Base-by-base conservation (phyloP, 306 rosid species). In the Hippophae tibetana region DNA sequence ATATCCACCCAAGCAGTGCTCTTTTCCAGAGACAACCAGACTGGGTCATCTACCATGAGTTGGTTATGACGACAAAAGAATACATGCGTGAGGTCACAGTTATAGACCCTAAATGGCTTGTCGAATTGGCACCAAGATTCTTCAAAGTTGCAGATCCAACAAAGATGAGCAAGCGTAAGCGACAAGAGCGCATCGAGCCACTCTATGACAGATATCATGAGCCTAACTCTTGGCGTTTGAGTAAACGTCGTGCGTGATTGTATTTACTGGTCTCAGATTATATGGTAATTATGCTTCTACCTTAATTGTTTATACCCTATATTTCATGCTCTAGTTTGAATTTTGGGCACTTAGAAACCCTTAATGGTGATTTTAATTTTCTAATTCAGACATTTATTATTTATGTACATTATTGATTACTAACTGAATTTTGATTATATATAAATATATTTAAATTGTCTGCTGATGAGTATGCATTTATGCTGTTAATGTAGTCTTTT, bases 41-140 rank as follows among this genome's bases (percentile, higher is more conserved):
- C 62, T 89, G 94, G 97, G 89, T 86, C 64, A 89, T 84, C 68
- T 84, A 86, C 86, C 90, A 89, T 70, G 97, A 89, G 73, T 86
- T 86, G 42, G 95, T 89, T 65, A 86, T 89, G 97, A 85, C 97
- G 49, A 80, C 89, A 10, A 84, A 89, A 58, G 95, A 89, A 69
- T 89, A 89, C 61, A 89, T 86, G 93, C 86, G 88, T 1, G 94
- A 84, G 75, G 87, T 86, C 69, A 86, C 94, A 3, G 88, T 81
- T 48, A 63, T 89, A 50, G 93, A 86, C 11, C 95, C 89, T 46
- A 86, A 84, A 69, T 89, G 97, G 95, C 93, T 89, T n/a, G 84
- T 84, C 47, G 97, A 86, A 70, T 63, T 80, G 77, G 95, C 95
- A 44, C 95, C 94, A 5, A 73, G 97, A 61, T 89, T 78, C 74